A percentile compares a stretch with the other conserved stretches of the same genome.
Conservation (phyloP, 2,329 filamentous ascomycete genomes). For the Fusarium continuum region DNA sequence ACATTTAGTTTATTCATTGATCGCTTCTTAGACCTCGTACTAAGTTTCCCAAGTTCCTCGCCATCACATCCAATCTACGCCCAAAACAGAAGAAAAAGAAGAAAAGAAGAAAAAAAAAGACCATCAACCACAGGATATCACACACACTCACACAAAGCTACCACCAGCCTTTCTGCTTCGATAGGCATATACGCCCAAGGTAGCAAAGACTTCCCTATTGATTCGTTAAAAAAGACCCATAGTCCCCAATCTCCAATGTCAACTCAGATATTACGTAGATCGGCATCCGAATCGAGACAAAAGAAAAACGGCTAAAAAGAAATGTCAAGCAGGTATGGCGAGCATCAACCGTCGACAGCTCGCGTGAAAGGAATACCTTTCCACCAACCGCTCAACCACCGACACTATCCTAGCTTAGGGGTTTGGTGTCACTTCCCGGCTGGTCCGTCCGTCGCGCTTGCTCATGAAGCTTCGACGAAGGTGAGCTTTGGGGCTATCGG, state of each 20-base stretch:
- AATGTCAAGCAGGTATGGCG: conserved; percentile 1
- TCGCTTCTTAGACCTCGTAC: conserved; percentile 22
- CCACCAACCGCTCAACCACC: background rate
- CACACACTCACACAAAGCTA: conserved; percentile 12
- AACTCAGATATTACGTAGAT: conserved; percentile 24
- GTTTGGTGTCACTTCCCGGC: conserved; percentile 57
- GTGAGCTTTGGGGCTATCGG: conserved; percentile 58
- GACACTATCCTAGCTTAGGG: conserved; percentile 28
- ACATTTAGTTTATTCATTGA: conserved; percentile 23
- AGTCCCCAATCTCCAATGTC: background rate
- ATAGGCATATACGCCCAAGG: background rate
- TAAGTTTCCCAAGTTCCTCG: background rate
- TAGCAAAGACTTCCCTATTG: background rate
- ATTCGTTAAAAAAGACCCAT: conserved; percentile 18
- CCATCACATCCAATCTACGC: conserved; percentile 28
- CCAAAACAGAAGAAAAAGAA: too few species aligned
- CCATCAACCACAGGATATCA: conserved; percentile 28
- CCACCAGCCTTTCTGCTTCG: background rate
- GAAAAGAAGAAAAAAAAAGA: too few species aligned
- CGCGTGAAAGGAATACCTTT: background rate
- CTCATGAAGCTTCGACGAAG: conserved; percentile 64
- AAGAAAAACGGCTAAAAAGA: conserved; percentile 9
- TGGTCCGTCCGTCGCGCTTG: conserved; percentile 57
- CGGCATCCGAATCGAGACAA: conserved; percentile 20
- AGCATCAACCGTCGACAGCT: conserved; percentile 8